phyloP scores from a whole-genome alignment of 129 eudicot species.

The Escallonia herrerae region DNA sequence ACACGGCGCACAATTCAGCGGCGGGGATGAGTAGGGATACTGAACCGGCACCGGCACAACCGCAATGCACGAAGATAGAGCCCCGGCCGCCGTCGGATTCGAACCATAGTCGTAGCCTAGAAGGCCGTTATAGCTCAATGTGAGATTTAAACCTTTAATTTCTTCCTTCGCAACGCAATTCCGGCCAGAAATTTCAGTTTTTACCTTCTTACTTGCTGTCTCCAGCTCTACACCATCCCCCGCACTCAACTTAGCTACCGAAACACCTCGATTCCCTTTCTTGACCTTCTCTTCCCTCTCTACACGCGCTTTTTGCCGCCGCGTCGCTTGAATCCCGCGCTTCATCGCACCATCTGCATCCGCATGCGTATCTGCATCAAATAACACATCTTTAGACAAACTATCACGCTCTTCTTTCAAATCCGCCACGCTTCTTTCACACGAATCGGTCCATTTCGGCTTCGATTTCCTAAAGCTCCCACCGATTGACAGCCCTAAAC shows the following conservation, averaged over 20 bases:
- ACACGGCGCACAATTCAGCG: neutral
- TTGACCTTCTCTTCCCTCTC: constrained; percentile 39
- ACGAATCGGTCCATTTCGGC: neutral
- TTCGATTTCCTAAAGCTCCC: constrained; percentile 33
- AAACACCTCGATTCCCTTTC: constrained; percentile 9
- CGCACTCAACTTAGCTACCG: constrained; percentile 2
- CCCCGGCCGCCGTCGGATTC: neutral
- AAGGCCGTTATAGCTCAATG: neutral
- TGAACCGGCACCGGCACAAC: constrained; percentile 8
- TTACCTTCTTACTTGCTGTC: constrained; percentile 29
- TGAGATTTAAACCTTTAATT: neutral
- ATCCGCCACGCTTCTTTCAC: neutral
- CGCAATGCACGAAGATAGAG: neutral
- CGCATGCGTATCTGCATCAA: no score
- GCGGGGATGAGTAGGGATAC: neutral
- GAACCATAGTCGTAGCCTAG: neutral
- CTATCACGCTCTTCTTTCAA: neutral
- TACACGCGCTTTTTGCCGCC: constrained; percentile 29
- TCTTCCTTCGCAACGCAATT: neutral
- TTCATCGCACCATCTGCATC: constrained; percentile 6
- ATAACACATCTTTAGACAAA: neutral
- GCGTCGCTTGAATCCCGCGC: constrained; percentile 37
- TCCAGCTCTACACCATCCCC: constrained; percentile 12
- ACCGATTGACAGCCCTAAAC: constrained; percentile 59
- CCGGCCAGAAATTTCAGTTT: constrained; percentile 2